These are phyloP conservation scores for Macadamia tetraphylla DNA, from an alignment of 164 flowering plant species.

Conservation along the genomic window DNA sequence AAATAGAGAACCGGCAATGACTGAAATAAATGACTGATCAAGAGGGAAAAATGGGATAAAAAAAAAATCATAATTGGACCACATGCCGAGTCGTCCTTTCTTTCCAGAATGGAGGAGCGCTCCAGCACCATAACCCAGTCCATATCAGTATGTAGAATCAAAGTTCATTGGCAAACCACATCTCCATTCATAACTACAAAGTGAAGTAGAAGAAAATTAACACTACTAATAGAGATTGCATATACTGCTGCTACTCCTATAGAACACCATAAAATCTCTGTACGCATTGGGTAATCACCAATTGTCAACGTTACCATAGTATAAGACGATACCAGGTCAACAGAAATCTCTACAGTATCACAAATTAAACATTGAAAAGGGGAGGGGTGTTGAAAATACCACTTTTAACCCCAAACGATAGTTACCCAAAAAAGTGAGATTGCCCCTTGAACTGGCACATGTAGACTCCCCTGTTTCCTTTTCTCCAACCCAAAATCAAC, in stretches of 20 bases:
- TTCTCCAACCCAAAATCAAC: conserved; percentile 92
- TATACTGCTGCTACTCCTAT: not conserved
- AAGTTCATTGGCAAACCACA: conserved; percentile 97
- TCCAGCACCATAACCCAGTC: conserved; percentile 92
- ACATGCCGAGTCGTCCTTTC: conserved; percentile 85
- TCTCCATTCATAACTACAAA: conserved; percentile 85
- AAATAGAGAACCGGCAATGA: not conserved
- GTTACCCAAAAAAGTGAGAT: conserved; percentile 98
- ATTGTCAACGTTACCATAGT: not conserved
- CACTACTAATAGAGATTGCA: not conserved
- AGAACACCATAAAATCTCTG: not conserved
- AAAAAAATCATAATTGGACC: not conserved
- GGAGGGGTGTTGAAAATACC: not conserved
- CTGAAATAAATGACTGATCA: not conserved
- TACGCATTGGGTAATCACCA: not conserved
- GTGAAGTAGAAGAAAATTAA: not conserved
- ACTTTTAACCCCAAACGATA: not conserved
- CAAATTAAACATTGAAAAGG: not conserved
- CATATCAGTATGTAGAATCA: conserved; percentile 89
- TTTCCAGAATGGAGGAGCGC: conserved; percentile 82
- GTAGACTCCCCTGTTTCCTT: conserved; percentile 60
- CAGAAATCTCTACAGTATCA: not conserved
- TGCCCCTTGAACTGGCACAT: conserved; percentile 75
- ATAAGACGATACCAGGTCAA: not conserved
- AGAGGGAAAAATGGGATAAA: not conserved